Base-by-base conservation (phyloP, 1,284 basidiomycete species). In the Cutaneotrichosporon cutaneum region DNA sequence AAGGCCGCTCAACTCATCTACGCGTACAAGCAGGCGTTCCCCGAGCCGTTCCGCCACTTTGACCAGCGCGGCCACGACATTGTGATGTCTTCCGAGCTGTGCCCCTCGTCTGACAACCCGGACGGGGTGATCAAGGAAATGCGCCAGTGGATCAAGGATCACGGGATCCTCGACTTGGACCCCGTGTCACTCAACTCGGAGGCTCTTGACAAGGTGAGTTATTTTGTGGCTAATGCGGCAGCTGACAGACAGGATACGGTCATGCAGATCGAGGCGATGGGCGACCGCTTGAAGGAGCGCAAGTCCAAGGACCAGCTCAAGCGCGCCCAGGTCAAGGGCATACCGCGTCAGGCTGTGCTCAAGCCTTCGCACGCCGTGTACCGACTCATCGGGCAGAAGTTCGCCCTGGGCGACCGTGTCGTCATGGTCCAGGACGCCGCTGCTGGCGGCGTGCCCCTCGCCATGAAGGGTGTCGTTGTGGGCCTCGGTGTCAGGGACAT, bases 341-440 rank as follows among this genome's bases (percentile, higher is more conserved):
- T 98, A 33, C 95, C 95, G 7, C 86, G 94, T n/a, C 90, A 93
- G 72, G 94, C 92, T 0, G 87, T 99, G 2, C 85, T 99, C 64
- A 98, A 98, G 77, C 96, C 96, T 7, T 83, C 88, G 3, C 94
- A 99, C 79, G 88, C 93, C 1, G 83, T 89, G 5, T 94, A 93
- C 76, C 88, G 94, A 22, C 83, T 99, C 14, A 92, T 94, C 70
- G 90, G 90, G 58, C 96, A 99, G 78, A 82, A 80, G n/a, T 99
- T 98, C 73, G 82, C 83, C 0, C 84, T 98, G 3, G 95, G 95
- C n/a, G 95, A 99, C 79, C 86, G 96, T 14, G 94, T 98, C 42
- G 89, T 90, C 30, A 95, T 95, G 88, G 93, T 97, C 1, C 88
- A 92, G 68, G 95, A 99, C 76, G 88, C 90, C 0, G 78, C 77